Evolutionary conservation across 2,329 filamentous ascomycete genomes (phyloP).

Genomic region (Fusarium cicatricum): DNA sequence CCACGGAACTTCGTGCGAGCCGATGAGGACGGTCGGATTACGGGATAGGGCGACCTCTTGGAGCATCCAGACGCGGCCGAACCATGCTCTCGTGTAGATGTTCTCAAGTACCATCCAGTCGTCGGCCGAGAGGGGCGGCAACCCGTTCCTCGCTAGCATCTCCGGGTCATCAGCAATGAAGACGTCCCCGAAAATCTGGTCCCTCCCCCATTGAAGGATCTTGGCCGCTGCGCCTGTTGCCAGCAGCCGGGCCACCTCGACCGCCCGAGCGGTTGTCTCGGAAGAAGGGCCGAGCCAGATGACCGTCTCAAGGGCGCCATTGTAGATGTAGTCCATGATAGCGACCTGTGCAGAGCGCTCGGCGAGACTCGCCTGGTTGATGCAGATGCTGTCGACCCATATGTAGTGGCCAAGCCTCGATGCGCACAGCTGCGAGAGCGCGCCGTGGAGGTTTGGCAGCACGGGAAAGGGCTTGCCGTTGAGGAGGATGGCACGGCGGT

Average conservation of each 20-base stretch:
- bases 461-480: conserved; percentile 24
- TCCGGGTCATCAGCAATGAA: conserved; percentile 30
- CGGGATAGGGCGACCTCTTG: conserved; percentile 40
- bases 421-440: conserved; percentile 15
- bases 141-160: conserved; percentile 20
- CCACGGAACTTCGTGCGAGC: conserved; percentile 27
- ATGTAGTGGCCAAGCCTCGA: conserved; percentile 25
- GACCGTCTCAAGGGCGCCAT: conserved; percentile 25
- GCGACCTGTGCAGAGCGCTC: conserved; percentile 33
- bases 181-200: conserved; percentile 21
- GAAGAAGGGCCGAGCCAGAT: conserved; percentile 35
- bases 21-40: conserved; percentile 33
- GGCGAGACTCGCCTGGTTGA: conserved; percentile 29
- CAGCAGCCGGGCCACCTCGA: conserved; percentile 13
- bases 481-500: conserved; percentile 12
- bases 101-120: conserved; percentile 29
- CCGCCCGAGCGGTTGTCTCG: conserved; percentile 7
- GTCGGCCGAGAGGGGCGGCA: conserved; percentile 21
- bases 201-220: conserved; percentile 24
- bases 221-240: conserved; percentile 18
- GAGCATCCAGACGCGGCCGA: conserved; percentile 42
- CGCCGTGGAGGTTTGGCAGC: conserved; percentile 26
- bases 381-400: conserved; percentile 40
- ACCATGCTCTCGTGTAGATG: conserved; percentile 37
- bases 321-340: conserved; percentile 38